Percentiles rank a stretch among this genome's conserved stretches.
Conservation (phyloP, 805 yeast species). For the Candida ipomoeae region DNA sequence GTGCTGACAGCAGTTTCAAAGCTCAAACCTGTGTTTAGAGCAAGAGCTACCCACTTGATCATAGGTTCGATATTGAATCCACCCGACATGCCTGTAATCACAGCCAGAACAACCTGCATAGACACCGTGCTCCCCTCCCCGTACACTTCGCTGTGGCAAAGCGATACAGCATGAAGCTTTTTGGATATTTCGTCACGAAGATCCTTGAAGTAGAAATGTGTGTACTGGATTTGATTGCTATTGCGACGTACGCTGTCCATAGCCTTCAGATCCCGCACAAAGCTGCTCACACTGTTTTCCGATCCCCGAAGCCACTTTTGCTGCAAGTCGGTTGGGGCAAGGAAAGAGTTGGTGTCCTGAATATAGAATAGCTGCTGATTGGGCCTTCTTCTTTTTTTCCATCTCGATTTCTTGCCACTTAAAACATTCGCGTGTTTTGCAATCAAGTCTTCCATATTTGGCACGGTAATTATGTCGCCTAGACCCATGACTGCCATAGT, state of each 20-base stretch:
- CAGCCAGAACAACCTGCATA: conserved; percentile 8
- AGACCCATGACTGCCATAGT: background rate
- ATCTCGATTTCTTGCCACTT: background rate
- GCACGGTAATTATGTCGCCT: background rate
- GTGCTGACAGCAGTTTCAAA: conserved; percentile 4
- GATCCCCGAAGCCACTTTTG: conserved; percentile 1
- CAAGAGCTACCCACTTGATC: conserved; percentile 2
- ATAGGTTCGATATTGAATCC: conserved; percentile 4
- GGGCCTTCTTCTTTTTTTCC: background rate
- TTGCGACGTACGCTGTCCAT: background rate
- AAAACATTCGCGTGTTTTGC: background rate
- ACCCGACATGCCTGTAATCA: conserved; percentile 5
- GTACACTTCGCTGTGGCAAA: conserved; percentile 14
- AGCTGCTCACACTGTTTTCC: background rate
- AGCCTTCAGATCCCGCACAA: background rate
- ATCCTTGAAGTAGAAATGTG: conserved; percentile 9
- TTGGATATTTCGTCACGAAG: background rate
- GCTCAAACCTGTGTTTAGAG: conserved; percentile 2
- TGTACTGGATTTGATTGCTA: background rate
- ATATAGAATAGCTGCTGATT: background rate
- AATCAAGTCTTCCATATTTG: background rate
- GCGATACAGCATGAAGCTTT: conserved; percentile 10
- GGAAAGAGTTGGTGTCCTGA: background rate
- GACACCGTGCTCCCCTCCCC: conserved; percentile 16
- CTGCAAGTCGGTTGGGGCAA: conserved; percentile 1